Evolutionary conservation across 371 early-diverging fungal genomes (phyloP).

Genomic region (Lichtheimia ornata): DNA sequence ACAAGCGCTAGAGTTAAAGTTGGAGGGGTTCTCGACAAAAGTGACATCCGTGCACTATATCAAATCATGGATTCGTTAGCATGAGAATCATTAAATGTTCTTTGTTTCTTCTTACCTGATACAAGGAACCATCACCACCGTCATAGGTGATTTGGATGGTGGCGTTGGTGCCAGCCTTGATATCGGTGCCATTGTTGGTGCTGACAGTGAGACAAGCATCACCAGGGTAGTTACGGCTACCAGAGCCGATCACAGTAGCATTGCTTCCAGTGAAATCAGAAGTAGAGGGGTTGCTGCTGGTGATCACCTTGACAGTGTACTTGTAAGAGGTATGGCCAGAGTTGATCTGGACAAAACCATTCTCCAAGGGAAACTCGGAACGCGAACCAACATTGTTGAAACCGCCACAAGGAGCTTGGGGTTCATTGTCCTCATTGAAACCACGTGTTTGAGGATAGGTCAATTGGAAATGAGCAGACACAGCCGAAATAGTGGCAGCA

Average conservation of each 20-base stretch:
- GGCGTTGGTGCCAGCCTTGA: constrained; percentile 49
- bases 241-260: constrained; percentile 23
- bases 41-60: constrained; percentile 57
- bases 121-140: constrained; percentile 59
- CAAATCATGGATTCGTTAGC: not conserved
- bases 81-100: no score
- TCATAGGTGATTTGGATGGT: constrained; percentile 60
- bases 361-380: constrained; percentile 45
- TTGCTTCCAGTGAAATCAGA: constrained; percentile 29
- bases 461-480: constrained; percentile 49
- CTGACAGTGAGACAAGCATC: constrained; percentile 47
- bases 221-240: constrained; percentile 42
- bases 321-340: constrained; percentile 47
- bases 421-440: constrained; percentile 49
- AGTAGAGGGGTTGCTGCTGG: constrained; percentile 43
- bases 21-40: constrained; percentile 34
- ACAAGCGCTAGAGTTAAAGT: constrained; percentile 46
- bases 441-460: constrained; percentile 59
- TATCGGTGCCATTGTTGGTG: constrained; percentile 26
- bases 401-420: constrained; percentile 56
- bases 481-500: constrained; percentile 9
- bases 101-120: constrained; percentile 39
- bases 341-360: constrained; percentile 54
- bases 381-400: constrained; percentile 39
- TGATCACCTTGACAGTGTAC: constrained; percentile 45